Conservation (phyloP, 108 stramenopile species). For the Thalassiosira profunda region DNA sequence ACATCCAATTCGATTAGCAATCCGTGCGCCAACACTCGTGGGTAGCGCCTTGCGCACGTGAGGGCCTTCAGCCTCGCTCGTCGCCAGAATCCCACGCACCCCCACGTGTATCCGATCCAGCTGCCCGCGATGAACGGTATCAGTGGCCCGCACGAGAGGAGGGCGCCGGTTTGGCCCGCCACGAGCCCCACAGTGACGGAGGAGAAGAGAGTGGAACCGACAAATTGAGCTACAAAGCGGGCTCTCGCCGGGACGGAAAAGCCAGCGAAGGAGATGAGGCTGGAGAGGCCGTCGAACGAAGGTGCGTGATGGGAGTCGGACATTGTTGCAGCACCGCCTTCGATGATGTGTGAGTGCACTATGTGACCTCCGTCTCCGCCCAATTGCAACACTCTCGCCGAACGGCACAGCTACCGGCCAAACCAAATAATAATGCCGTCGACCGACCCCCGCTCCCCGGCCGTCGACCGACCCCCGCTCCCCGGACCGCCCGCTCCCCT, state of each 20-base stretch:
- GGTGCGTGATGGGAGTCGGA: no score
- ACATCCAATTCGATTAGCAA: constrained; percentile 1
- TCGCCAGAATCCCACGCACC: constrained; percentile 28
- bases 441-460: no score
- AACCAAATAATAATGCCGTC: no score
- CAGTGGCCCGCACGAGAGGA: constrained; percentile 35
- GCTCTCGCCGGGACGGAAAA: constrained; percentile 41
- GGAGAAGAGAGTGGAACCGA: constrained; percentile 11
- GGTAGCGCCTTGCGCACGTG: constrained; percentile 31
- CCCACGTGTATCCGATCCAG: constrained; percentile 45
- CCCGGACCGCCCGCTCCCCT: no score
- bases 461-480: no score
- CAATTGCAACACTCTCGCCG: no score
- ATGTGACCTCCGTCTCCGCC: no score
- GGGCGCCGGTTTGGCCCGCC: constrained; percentile 26
- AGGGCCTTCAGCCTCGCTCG: neutral
- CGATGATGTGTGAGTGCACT: no score
- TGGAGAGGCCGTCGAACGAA: no score
- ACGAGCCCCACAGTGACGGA: constrained; percentile 39
- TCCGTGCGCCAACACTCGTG: constrained; percentile 37
- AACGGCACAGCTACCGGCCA: no score
- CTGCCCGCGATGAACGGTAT: constrained; percentile 48
- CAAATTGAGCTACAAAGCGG: constrained; percentile 37
- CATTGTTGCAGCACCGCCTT: no score
- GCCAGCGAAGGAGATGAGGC: constrained; percentile 31